phyloP scores from a whole-genome alignment of 805 yeast genomes.

The Ogataea siamensis region DNA sequence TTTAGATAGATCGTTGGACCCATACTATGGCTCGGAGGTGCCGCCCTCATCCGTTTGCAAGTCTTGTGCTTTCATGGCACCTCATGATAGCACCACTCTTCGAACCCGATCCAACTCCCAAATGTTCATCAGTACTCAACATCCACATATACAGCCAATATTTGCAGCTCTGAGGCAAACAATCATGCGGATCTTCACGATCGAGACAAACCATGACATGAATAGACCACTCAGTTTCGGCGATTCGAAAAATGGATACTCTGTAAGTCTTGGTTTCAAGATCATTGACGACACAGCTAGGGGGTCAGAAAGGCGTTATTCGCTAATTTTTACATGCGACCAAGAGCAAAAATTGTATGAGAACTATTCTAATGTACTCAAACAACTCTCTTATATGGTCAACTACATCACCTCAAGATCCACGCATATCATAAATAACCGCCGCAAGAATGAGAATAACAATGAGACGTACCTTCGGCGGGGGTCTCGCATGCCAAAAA shows the following conservation, averaged over 20 bases:
- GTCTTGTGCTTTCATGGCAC: conserved; percentile 58
- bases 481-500: conserved; percentile 47
- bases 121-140: conserved; percentile 54
- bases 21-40: conserved; percentile 41
- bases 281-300: conserved; percentile 63
- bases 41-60: conserved; percentile 43
- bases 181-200: conserved; percentile 62
- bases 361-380: conserved; percentile 51
- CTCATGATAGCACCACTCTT: conserved; percentile 36
- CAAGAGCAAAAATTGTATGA: conserved; percentile 49
- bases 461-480: conserved; percentile 59
- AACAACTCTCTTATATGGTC: conserved; percentile 41
- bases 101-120: conserved; percentile 26
- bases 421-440: conserved; percentile 13
- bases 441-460: conserved; percentile 30
- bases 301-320: conserved; percentile 70
- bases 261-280: conserved; percentile 59
- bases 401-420: conserved; percentile 36
- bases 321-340: conserved; percentile 57
- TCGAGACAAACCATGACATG: conserved; percentile 60
- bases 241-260: conserved; percentile 58
- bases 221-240: conserved; percentile 63
- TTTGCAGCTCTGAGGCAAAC: conserved; percentile 57
- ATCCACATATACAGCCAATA: conserved; percentile 50
- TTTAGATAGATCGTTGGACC: conserved; percentile 20